Conservation (phyloP, 306 rosid genomes). For the Dalbergia cochinchinensis region DNA sequence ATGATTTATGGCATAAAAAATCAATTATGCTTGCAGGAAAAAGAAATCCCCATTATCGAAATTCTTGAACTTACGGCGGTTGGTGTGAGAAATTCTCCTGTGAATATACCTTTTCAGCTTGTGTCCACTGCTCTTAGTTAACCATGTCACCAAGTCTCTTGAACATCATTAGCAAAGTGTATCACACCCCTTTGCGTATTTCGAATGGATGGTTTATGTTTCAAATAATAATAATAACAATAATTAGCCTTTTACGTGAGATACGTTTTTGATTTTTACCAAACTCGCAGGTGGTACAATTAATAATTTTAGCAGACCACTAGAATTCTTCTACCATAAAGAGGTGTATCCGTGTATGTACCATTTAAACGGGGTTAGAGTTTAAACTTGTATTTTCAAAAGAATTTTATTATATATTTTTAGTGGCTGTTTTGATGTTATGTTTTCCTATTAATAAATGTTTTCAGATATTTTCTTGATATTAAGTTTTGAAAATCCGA, state of each 20-base stretch:
- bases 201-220: constrained; percentile 1
- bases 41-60: no score
- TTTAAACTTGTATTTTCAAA: not conserved
- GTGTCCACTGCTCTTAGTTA: no score
- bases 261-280: constrained; percentile 33
- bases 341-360: not conserved
- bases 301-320: not conserved
- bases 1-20: no score
- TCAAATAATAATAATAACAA: not conserved
- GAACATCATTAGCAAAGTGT: no score
- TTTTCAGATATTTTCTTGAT: constrained; percentile 33
- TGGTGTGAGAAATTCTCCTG: no score
- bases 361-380: not conserved
- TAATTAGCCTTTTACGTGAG: constrained; percentile 29
- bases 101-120: no score
- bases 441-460: constrained; percentile 36
- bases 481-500: constrained; percentile 33
- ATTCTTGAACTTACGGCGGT: no score
- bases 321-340: constrained; percentile 1
- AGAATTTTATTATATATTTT: no score
- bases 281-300: constrained; percentile 1
- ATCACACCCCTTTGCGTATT: no score
- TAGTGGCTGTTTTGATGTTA: constrained; percentile 5
- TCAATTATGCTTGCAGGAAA: no score
- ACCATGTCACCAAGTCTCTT: no score